Percentiles rank a stretch among this genome's conserved stretches.
phyloP scores from a whole-genome alignment of 2,329 filamentous ascomycete genomes.

The Clonostachys byssicola region DNA sequence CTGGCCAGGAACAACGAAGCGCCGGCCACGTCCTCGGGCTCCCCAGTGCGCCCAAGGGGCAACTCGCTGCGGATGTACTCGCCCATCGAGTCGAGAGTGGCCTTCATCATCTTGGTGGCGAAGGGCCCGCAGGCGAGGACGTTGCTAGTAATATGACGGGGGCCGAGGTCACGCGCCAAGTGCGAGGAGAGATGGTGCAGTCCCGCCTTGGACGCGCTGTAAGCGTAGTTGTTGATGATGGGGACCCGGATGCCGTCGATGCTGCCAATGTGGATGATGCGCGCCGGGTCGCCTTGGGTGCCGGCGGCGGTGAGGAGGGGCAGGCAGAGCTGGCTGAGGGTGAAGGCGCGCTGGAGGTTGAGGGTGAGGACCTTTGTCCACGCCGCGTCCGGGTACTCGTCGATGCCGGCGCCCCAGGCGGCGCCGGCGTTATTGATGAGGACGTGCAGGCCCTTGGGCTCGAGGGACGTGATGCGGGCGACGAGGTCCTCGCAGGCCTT shows the following conservation, averaged over 20 bases:
- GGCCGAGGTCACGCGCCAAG: constrained; percentile 56
- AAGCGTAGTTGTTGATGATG: constrained; percentile 53
- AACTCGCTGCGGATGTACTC: constrained; percentile 52
- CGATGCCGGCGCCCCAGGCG: constrained; percentile 59
- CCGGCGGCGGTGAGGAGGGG: constrained; percentile 49
- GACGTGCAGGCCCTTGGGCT: constrained; percentile 47
- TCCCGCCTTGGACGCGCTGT: constrained; percentile 58
- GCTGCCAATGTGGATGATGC: constrained; percentile 62
- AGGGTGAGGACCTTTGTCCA: constrained; percentile 59
- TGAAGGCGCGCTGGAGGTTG: constrained; percentile 66
- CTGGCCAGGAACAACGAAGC: constrained; percentile 67
- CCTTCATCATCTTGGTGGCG: constrained; percentile 65
- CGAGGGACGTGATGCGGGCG: constrained; percentile 40
- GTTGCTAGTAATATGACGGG: constrained; percentile 58
- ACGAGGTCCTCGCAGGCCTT: constrained; percentile 50
- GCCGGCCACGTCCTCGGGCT: constrained; percentile 65
- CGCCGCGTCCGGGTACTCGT: constrained; percentile 51
- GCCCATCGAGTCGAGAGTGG: constrained; percentile 49
- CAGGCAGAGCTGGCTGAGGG: constrained; percentile 57
- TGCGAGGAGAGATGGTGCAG: constrained; percentile 60
- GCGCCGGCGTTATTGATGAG: constrained; percentile 64
- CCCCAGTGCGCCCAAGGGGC: constrained; percentile 64
- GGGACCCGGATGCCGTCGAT: constrained; percentile 61
- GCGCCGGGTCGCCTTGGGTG: constrained; percentile 34
- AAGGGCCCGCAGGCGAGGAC: constrained; percentile 70